These are phyloP conservation scores for Cotoneaster glaucophyllus DNA, from an alignment of 306 rosid genomes.

Conservation along the genomic window DNA sequence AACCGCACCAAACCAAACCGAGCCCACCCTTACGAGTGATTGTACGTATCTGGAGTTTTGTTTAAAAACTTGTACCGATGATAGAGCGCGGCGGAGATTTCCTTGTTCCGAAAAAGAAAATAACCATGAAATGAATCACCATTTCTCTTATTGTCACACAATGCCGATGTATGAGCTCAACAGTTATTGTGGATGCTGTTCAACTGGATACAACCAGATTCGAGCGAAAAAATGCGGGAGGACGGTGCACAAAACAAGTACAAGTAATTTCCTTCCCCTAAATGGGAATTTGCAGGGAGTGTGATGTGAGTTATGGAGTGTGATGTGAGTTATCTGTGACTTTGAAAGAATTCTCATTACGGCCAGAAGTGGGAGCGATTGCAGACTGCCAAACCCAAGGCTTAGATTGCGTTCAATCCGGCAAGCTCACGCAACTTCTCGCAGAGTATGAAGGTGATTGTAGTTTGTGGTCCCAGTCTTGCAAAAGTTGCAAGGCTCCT, in stretches of 20 bases:
- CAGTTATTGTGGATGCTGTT: neutral
- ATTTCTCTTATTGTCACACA: neutral
- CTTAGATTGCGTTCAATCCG: conserved; percentile 71
- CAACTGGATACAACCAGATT: neutral
- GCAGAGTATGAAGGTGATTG: conserved; percentile 69
- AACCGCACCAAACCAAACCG: too few relatives aligned
- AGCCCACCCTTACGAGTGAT: too few relatives aligned
- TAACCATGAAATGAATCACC: neutral
- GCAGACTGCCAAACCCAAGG: conserved; percentile 8
- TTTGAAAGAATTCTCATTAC: neutral
- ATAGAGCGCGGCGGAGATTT: neutral
- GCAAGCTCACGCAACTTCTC: conserved; percentile 81
- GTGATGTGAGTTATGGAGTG: neutral
- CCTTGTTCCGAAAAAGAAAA: neutral
- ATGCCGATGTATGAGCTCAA: neutral
- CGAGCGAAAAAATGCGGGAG: neutral
- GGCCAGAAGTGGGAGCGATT: neutral
- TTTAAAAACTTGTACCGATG: neutral
- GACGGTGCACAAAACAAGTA: neutral
- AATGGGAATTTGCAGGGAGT: neutral
- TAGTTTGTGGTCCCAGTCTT: conserved; percentile 93
- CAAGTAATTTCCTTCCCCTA: neutral
- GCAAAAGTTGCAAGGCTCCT: conserved; percentile 87
- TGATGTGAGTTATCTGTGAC: neutral
- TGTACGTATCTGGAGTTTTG: neutral